These are phyloP conservation scores for Pseudoscleropodium purum DNA, from an alignment of 225 moss, liverwort and hornwort genomes.

Conservation along the genomic window DNA sequence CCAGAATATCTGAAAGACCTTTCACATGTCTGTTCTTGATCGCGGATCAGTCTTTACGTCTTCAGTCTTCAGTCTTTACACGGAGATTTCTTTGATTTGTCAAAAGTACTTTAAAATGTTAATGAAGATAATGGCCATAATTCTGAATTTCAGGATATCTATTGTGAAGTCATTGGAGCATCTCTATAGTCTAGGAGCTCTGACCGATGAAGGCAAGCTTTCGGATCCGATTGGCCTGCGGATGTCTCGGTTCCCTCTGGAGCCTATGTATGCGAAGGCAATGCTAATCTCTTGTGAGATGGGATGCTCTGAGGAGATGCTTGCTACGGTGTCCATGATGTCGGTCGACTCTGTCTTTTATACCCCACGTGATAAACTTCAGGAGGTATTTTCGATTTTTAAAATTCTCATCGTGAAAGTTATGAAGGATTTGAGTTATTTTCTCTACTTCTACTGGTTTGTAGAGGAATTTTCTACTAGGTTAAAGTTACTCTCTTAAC, in stretches of 20 bases:
- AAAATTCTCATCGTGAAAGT: not conserved
- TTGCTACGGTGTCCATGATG: constrained; percentile 87
- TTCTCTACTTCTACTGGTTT: not conserved
- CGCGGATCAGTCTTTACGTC: not conserved
- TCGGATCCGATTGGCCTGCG: constrained; percentile 72
- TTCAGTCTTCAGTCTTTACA: not conserved
- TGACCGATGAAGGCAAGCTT: constrained; percentile 80
- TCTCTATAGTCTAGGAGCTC: constrained; percentile 81
- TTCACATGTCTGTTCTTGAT: not conserved
- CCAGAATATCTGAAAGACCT: not conserved
- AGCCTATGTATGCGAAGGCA: constrained; percentile 91
- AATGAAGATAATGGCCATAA: not conserved
- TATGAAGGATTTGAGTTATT: not conserved
- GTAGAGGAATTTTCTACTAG: not conserved
- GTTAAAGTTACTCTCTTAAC: not conserved
- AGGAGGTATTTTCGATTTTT: constrained; percentile 49
- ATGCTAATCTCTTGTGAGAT: constrained; percentile 74
- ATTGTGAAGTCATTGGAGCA: constrained; percentile 94
- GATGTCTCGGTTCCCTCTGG: constrained; percentile 89
- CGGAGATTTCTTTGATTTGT: not conserved
- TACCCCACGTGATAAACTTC: constrained; percentile 81
- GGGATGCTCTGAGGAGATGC: constrained; percentile 95
- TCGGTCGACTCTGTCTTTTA: constrained; percentile 93
- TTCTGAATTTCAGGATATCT: constrained; percentile 52
- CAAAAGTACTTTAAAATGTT: not conserved